These are phyloP conservation scores for Chaetomium sp. DNA, from an alignment of 2,329 filamentous ascomycete genomes.

Conservation along the genomic window DNA sequence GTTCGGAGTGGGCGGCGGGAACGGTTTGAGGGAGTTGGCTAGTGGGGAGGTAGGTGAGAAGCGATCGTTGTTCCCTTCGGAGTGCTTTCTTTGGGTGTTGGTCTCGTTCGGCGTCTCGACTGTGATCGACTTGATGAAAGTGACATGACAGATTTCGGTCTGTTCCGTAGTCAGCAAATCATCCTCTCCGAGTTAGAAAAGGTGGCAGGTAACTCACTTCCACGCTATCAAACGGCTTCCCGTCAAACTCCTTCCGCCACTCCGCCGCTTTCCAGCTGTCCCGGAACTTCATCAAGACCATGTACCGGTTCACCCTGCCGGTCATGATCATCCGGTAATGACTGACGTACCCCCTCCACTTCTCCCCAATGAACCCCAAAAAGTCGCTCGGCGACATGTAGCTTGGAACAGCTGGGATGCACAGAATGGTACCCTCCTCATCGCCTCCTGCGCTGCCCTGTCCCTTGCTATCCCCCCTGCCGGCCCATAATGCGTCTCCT, in stretches of 20 bases:
- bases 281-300: conserved; percentile 93
- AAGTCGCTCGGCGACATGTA: conserved; percentile 93
- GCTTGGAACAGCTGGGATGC: conserved; percentile 90
- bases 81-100: conserved; percentile 24
- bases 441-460: conserved; percentile 30
- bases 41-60: conserved; percentile 53
- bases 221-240: conserved; percentile 88
- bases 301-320: conserved; percentile 83
- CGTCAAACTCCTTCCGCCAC: conserved; percentile 88
- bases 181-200: neutral
- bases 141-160: conserved; percentile 93
- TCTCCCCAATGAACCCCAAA: conserved; percentile 85
- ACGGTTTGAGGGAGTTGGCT: conserved; percentile 57
- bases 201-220: conserved; percentile 58
- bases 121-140: conserved; percentile 90
- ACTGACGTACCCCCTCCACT: conserved; percentile 81
- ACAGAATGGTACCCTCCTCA: conserved; percentile 71
- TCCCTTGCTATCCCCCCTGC: conserved; percentile 33
- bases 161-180: conserved; percentile 40
- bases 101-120: conserved; percentile 69
- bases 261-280: conserved; percentile 70
- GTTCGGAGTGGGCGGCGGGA: conserved; percentile 72
- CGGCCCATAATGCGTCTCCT: conserved; percentile 13
- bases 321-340: conserved; percentile 96
- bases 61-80: conserved; percentile 51